These are phyloP conservation scores for cucumber (Cucumis sativus) DNA, from an alignment of 306 rosid species.

Conservation along the genomic window DNA sequence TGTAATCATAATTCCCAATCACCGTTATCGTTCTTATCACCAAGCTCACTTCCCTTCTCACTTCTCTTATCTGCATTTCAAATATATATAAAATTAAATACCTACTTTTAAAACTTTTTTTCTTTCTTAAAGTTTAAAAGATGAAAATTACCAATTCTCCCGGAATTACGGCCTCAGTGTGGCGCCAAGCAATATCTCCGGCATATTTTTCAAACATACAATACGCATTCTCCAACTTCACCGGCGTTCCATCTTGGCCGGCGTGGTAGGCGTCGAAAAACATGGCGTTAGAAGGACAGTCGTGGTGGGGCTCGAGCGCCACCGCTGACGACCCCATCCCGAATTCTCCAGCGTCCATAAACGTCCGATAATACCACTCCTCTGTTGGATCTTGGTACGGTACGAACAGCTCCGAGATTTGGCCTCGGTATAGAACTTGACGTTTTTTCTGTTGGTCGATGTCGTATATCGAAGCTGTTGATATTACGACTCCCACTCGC, in stretches of 20 bases:
- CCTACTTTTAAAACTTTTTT: not conserved
- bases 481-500: conserved; percentile 39
- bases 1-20: conserved; percentile 4
- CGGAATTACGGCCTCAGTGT: conserved; percentile 28
- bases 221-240: conserved; percentile 30
- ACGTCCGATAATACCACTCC: conserved; percentile 43
- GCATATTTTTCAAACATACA: conserved; percentile 49
- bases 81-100: not conserved
- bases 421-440: conserved; percentile 39
- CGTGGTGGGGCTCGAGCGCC: conserved; percentile 25
- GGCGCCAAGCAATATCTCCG: conserved; percentile 58
- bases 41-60: not conserved
- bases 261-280: conserved; percentile 38
- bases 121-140: not conserved
- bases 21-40: not conserved
- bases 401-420: conserved; percentile 39
- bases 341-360: conserved; percentile 41
- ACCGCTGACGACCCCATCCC: conserved; percentile 42
- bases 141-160: conserved; percentile 12
- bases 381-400: conserved; percentile 59
- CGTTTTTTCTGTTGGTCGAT: conserved; percentile 23
- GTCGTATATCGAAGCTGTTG: conserved; percentile 49
- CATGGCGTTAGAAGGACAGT: conserved; percentile 50
- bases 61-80: not conserved
- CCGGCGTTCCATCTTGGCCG: conserved; percentile 25